These are phyloP conservation scores for Pythium dissotocum DNA, from an alignment of 352 stramenopile species.

Conservation along the genomic window DNA sequence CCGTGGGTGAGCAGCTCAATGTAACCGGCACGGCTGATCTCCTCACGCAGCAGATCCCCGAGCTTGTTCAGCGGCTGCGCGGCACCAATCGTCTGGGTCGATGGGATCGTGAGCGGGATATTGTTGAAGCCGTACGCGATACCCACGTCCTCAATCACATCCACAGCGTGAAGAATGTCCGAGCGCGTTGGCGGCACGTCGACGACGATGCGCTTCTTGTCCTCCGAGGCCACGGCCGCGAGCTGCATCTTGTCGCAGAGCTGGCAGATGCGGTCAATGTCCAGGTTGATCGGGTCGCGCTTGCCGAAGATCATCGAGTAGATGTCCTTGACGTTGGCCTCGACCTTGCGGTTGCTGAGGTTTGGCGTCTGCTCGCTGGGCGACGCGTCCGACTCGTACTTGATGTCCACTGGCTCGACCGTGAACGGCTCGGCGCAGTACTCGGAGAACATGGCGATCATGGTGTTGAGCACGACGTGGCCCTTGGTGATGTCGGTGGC, in stretches of 20 bases:
- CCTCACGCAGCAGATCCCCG: slow-evolving; percentile 96
- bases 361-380: slow-evolving; percentile 89
- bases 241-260: slow-evolving; percentile 99
- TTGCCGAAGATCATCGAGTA: slow-evolving; percentile 89
- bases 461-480: slow-evolving; percentile 99
- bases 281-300: slow-evolving; percentile 72
- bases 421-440: slow-evolving; percentile 97
- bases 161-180: slow-evolving; percentile 98
- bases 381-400: slow-evolving; percentile 91
- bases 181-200: slow-evolving; percentile 96
- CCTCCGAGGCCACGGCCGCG: slow-evolving; percentile 68
- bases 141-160: slow-evolving; percentile 99
- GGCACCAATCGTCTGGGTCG: slow-evolving; percentile 94
- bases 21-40: slow-evolving; percentile 98
- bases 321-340: slow-evolving; percentile 85
- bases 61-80: slow-evolving; percentile 98
- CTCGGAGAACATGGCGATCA: slow-evolving; percentile 99
- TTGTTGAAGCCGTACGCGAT: slow-evolving; percentile 99
- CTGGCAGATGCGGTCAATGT: slow-evolving; percentile 86
- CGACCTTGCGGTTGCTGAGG: slow-evolving; percentile 89
- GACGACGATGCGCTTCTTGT: slow-evolving; percentile 84
- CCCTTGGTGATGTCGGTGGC: slow-evolving; percentile 99
- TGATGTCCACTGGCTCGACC: slow-evolving; percentile 96
- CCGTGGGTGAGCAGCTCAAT: slow-evolving; percentile 98
- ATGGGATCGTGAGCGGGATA: slow-evolving; percentile 94